Evolutionary conservation across 192 early-diverging fungal genomes (phyloP), one percentile per base, ranked within the genome.

Genomic region (Lobosporangium transversale): DNA sequence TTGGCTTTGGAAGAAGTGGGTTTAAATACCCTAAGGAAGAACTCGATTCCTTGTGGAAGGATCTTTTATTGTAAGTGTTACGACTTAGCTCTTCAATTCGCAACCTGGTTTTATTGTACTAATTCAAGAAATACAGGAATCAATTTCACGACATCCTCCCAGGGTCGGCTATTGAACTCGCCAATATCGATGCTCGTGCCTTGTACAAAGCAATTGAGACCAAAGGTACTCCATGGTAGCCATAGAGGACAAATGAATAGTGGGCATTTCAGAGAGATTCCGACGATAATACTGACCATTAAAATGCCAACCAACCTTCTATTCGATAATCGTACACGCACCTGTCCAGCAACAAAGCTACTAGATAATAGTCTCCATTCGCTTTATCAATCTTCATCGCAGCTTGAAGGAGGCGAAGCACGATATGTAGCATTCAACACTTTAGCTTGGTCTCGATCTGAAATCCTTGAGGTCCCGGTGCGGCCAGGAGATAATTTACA

Each of bases 101-200:
- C 1, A 21, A 11, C 21, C 12, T 35, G 11, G 9, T 58, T 54
- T 35, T 50, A 27, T 35, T 62, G 15, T 68, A 56, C 3, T 3
- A 32, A 2, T 59, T 10, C 2, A 3, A 21, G 14, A 11, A n/a
- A 14, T 45, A 11, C 52, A 82, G 81, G 30, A 95, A 93, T 69
- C 98, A 99, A 87, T 99, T 99, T 74, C 98, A 99, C 66, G 97
- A 98, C 80, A 93, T 98, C 4, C 83, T 99, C 44, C 95, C 98
- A 0, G 98, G 98, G 0, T 92, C 93, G 4, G 84, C 89, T 17
- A 98, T 99, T 66, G 93, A 89, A 33, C 79, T 94, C 78, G 98
- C 97, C 24, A 97, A 97, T 74, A 79, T 88, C 20, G 98, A 99
- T 79, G 94, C 92, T 15, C 81, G 85, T 30, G 70, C 74, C 58